Conservation (phyloP, 2,329 filamentous ascomycete species). For the Phialemoniopsis sp. region DNA sequence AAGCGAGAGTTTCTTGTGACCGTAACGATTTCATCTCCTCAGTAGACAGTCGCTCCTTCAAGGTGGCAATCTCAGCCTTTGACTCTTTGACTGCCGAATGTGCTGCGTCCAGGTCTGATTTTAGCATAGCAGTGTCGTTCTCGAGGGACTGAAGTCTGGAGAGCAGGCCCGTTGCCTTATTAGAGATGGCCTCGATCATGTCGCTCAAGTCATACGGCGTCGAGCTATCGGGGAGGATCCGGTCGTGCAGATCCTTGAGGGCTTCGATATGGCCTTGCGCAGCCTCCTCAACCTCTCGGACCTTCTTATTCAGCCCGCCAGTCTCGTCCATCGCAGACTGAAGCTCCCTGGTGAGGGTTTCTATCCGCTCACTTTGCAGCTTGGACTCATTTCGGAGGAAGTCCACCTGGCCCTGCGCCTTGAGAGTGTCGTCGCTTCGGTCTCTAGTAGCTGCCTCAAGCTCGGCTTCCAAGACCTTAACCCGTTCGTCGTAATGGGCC, state of each 20-base stretch:
- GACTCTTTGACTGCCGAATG: slow-evolving; percentile 50
- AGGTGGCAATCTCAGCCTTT: slow-evolving; percentile 50
- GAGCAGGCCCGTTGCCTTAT: slow-evolving; percentile 52
- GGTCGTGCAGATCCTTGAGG: slow-evolving; percentile 54
- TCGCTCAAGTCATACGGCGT: slow-evolving; percentile 50
- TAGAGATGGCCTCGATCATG: slow-evolving; percentile 56
- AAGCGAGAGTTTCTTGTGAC: slow-evolving; percentile 48
- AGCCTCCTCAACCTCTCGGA: slow-evolving; percentile 45
- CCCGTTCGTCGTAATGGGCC: slow-evolving; percentile 62
- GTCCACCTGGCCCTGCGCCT: slow-evolving; percentile 58
- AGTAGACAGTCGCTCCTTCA: slow-evolving; percentile 45
- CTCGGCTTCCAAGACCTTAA: slow-evolving; percentile 67
- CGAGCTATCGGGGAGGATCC: slow-evolving; percentile 47
- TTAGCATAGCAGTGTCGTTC: slow-evolving; percentile 54
- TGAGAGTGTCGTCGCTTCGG: slow-evolving; percentile 51
- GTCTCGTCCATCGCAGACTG: slow-evolving; percentile 50
- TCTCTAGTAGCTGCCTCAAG: slow-evolving; percentile 60
- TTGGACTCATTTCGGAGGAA: slow-evolving; percentile 58
- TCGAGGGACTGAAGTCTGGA: slow-evolving; percentile 58
- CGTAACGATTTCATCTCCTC: slow-evolving; percentile 48
- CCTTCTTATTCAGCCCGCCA: slow-evolving; percentile 44
- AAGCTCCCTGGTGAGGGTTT: slow-evolving; percentile 54
- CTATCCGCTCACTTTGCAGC: slow-evolving; percentile 55
- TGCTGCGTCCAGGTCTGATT: slow-evolving; percentile 58
- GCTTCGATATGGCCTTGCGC: slow-evolving; percentile 47